phyloP scores from a whole-genome alignment of 805 yeast species.

The Grigorovia transvaalensis region DNA sequence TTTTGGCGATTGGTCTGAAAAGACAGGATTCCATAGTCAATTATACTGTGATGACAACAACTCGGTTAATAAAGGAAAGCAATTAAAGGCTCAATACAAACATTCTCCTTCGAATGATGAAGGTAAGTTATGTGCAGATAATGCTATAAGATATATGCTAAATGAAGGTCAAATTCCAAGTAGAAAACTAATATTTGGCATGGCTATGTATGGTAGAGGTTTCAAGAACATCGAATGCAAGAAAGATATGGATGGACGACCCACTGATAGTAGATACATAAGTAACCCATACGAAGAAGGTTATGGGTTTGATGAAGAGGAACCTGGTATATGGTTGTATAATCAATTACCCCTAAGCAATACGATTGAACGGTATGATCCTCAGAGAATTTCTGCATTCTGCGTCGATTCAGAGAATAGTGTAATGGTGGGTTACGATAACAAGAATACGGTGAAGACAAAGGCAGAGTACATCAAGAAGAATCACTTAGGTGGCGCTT shows the following conservation, averaged over 20 bases:
- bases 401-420: constrained; percentile 33
- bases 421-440: constrained; percentile 58
- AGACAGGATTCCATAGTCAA: constrained; percentile 62
- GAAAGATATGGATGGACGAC: constrained; percentile 4
- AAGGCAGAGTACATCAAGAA: constrained; percentile 52
- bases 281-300: constrained; percentile 37
- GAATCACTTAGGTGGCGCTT: constrained; percentile 61
- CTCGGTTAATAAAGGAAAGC: not conserved
- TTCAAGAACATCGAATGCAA: constrained; percentile 30
- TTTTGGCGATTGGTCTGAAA: constrained; percentile 63
- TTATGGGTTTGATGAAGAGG: constrained; percentile 36
- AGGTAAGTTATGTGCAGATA: constrained; percentile 36
- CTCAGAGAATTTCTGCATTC: constrained; percentile 41
- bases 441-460: constrained; percentile 35
- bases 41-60: constrained; percentile 28
- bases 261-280: constrained; percentile 19
- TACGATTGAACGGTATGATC: constrained; percentile 42
- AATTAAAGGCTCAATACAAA: constrained; percentile 5
- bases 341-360: constrained; percentile 41
- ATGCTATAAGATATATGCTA: constrained; percentile 38
- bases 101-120: constrained; percentile 3
- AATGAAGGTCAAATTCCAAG: constrained; percentile 33
- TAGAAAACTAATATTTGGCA: constrained; percentile 59
- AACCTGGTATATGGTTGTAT: constrained; percentile 44
- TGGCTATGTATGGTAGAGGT: constrained; percentile 76